Base-by-base conservation (phyloP, 2,329 filamentous ascomycete genomes). In the Arthrobotrys iridis region DNA sequence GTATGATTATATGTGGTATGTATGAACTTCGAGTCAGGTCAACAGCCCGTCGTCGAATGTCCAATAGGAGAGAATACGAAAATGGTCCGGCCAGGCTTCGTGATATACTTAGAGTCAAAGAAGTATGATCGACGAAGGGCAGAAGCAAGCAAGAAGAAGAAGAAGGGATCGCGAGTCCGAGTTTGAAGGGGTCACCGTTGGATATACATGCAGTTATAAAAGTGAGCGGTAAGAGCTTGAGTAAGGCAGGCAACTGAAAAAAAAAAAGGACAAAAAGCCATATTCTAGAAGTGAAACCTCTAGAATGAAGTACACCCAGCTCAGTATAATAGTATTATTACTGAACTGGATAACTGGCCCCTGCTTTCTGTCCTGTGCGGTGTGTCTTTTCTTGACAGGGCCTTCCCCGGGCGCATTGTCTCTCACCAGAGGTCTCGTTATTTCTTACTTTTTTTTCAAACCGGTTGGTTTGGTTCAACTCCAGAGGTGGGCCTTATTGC, bases 181-280 rank as follows among this genome's bases (percentile, higher is more conserved):
- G 20, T 10, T 20, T 20, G 45, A 50, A 67, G 62, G 57, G 66
- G 55, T 15, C 52, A n/a, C 40, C 15, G 63, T 50, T 67, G 40
- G 46, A 35, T 63, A 59, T 50, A 63, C 52, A 59, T 74, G 52
- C 50, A 55, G 52, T 62, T 68, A 75, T 59, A 74, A 46, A 67
- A 50, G 28, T 20, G 37, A 67, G 52, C 41, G 18, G 41, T 37
- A 40, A 48, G 40, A 62, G 50, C 40, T 55, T 55, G 71, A 63
- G 68, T 67, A 59, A 40, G 57, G 57, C 57, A 59, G 46, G 55
- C 57, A 68, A 43, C 40, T 33, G 45, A 60, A 40, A 45, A 15
- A 55, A 15, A 55, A 65, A 73, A 64, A 35, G 15, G 46, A 46
- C 58, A 50, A 18, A 59, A 60, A 40, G 28, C 35, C n/a, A n/a